A percentile compares a stretch with the other conserved stretches of the same genome.
Evolutionary conservation across 2,329 filamentous ascomycete genomes (phyloP).

Genomic region (Monilinia fructicola): DNA sequence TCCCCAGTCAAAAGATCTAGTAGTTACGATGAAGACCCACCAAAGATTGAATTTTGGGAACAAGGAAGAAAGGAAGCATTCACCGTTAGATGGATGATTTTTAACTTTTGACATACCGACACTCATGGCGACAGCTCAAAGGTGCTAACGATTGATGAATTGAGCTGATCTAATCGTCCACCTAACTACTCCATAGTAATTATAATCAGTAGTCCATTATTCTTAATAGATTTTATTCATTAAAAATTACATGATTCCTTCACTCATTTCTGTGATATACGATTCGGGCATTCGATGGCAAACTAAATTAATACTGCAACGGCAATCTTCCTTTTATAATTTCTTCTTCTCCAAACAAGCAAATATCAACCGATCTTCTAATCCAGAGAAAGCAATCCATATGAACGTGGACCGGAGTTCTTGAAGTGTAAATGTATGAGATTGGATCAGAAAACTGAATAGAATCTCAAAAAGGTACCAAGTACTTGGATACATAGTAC

Average conservation of each 20-base stretch:
- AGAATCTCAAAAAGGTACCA: neutral
- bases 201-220: neutral
- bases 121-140: neutral
- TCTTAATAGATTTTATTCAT: neutral
- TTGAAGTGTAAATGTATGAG: neutral
- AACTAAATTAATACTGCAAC: neutral
- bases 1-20: neutral
- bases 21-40: neutral
- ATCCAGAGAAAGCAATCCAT: neutral
- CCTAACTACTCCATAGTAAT: neutral
- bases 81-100: neutral
- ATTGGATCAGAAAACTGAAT: neutral
- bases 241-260: neutral
- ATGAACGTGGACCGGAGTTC: neutral
- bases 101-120: neutral
- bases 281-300: neutral
- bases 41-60: neutral
- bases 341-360: neutral
- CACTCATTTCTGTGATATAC: neutral
- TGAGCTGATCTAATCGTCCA: neutral
- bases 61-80: neutral
- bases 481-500: neutral
- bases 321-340: neutral
- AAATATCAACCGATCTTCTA: neutral
- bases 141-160: neutral